Base-by-base conservation (phyloP, 2,329 filamentous ascomycete genomes). In the Chrysosphaeria jannelii region DNA sequence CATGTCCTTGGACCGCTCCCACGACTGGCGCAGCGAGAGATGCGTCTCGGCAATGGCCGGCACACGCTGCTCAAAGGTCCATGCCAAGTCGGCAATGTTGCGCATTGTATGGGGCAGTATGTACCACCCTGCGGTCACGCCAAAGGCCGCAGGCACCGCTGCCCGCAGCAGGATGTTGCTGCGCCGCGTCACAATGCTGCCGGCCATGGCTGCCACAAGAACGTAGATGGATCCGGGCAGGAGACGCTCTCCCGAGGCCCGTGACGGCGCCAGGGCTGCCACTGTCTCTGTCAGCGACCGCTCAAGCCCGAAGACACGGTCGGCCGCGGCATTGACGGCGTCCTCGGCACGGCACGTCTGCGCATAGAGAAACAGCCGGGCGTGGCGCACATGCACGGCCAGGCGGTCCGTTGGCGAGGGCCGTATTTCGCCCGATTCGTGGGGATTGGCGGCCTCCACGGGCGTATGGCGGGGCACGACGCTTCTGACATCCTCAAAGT, bases 181-280 rank as follows among this genome's bases (percentile, higher is more conserved):
- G 52, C 89, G 88, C 31, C 81, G 65, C 26, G 74, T 64, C 26
- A 91, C 52, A 41, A 97, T 93, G 44, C 65, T 78, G 35, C 81
- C 85, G 17, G 85, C 75, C 79, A 97, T 91, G 36, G 75, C 67
- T 20, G 79, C 69, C 22, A 97, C 79, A 14, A 91, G 59, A 22
- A 93, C 78, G 48, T 93, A 93, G 34, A 93, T 63, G 28, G 65
- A 55, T 13, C 81, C 81, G 16, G 85, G 85, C 47, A 93, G 66
- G 27, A 97, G 57, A 40, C 66, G 65, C 53, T 97, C 85, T 41
- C 72, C 74, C 29, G 65, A 74, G 46, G 81, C 70, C 37, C 67
- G 68, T 18, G 78, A 54, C 14, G 85, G 85, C 11, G 79, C 85
- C 19, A 97, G 59, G 12, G 71, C 78, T 28, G 79, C 75, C 34